A percentile compares a stretch with the other conserved stretches of the same genome.
Conservation (phyloP, 805 yeast species). For the Nakazawaea anatomiae region DNA sequence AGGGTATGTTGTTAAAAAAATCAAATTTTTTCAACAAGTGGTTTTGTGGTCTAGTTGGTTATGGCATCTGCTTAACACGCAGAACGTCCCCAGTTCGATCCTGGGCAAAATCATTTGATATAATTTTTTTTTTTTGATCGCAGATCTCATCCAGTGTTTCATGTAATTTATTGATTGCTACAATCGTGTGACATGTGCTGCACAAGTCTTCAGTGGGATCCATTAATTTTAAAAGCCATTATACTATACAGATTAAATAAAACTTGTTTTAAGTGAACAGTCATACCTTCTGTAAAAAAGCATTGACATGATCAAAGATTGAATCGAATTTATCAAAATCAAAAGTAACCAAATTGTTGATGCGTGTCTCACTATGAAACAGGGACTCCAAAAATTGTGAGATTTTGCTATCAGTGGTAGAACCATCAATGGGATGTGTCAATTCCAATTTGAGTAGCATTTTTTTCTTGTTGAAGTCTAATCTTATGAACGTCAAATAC, state of each 20-base stretch:
- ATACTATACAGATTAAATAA: no score
- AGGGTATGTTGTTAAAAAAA: not conserved
- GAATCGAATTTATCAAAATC: not conserved
- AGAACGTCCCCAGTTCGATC: slow-evolving; percentile 99
- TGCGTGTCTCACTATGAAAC: not conserved
- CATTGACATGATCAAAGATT: not conserved
- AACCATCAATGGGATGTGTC: not conserved
- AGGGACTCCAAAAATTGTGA: not conserved
- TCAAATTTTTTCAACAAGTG: slow-evolving; percentile 22
- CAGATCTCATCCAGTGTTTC: no score
- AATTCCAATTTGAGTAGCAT: slow-evolving; percentile 1
- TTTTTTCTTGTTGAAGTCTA: slow-evolving; percentile 1
- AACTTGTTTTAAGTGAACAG: no score
- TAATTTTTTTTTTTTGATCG: slow-evolving; percentile 16
- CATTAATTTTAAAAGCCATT: not conserved
- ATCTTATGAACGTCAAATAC: not conserved
- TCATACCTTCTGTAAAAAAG: not conserved
- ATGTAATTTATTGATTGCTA: no score
- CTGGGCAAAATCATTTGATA: slow-evolving; percentile 90
- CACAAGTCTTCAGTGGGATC: not conserved
- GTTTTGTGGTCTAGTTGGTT: slow-evolving; percentile 99
- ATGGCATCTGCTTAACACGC: slow-evolving; percentile 99
- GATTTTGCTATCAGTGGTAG: not conserved
- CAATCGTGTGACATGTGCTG: no score
- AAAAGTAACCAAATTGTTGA: not conserved